Conservation (phyloP, 164 flowering plant species). For the Dillenia turbinata region DNA sequence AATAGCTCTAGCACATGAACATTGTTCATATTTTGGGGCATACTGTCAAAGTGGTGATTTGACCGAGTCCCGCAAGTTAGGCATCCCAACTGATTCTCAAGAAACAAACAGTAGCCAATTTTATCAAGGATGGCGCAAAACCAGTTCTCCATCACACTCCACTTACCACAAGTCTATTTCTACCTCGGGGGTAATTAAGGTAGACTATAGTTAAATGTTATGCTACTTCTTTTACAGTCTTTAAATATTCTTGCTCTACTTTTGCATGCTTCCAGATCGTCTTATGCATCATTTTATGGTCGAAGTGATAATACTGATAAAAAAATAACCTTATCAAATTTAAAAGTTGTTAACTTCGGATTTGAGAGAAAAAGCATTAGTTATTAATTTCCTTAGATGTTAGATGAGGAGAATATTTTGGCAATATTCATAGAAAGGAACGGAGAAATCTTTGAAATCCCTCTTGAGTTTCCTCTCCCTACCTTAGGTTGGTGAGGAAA, state of each 20-base stretch:
- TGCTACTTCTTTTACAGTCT: too few species aligned
- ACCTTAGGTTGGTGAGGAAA: too few species aligned
- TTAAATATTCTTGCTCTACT: too few species aligned
- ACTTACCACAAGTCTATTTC: slow-evolving; percentile 22
- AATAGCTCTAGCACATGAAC: slow-evolving; percentile 73
- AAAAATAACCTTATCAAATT: background rate
- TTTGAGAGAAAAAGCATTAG: too few species aligned
- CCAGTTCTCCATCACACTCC: slow-evolving; percentile 14
- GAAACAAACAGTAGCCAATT: slow-evolving; percentile 35
- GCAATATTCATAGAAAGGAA: too few species aligned
- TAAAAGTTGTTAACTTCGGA: background rate
- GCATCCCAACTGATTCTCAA: slow-evolving; percentile 20
- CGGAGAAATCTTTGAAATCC: too few species aligned
- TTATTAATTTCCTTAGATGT: too few species aligned
- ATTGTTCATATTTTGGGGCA: slow-evolving; percentile 85
- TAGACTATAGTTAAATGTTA: slow-evolving; percentile 9
- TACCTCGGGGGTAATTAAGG: slow-evolving; percentile 69
- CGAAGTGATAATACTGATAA: background rate
- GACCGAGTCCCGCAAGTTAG: slow-evolving; percentile 22
- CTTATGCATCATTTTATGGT: too few species aligned
- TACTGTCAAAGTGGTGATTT: slow-evolving; percentile 43
- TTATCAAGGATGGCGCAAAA: slow-evolving; percentile 15
- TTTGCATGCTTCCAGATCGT: background rate
- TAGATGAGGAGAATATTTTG: too few species aligned
- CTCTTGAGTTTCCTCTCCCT: too few species aligned